phyloP scores from a whole-genome alignment of 139 green algal species.

The Pseudopediastrum boryanum region DNA sequence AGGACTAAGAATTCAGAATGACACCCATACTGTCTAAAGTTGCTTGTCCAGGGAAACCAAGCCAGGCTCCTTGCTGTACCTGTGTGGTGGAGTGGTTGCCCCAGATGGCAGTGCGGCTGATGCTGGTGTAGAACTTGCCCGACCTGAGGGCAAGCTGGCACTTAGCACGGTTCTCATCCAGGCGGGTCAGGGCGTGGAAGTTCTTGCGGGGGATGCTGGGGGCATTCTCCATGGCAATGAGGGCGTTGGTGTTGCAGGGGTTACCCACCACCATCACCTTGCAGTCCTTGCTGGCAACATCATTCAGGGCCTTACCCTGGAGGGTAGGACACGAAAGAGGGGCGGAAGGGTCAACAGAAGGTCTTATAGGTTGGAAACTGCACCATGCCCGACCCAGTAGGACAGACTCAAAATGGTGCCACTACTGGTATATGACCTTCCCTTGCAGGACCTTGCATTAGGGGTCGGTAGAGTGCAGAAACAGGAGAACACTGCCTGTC shows the following conservation, averaged over 20 bases:
- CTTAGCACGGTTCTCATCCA: slow-evolving; percentile 98
- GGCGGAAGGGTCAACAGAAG: too few species aligned
- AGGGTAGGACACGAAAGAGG: background rate
- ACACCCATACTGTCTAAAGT: too few species aligned
- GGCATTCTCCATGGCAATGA: slow-evolving; percentile 41
- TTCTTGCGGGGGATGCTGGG: slow-evolving; percentile 37
- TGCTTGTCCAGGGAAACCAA: too few species aligned
- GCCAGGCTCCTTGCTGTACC: slow-evolving; percentile 44
- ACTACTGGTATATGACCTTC: too few species aligned
- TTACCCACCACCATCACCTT: slow-evolving; percentile 89
- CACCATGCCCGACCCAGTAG: too few species aligned
- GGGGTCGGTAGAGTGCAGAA: too few species aligned
- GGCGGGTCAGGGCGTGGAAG: slow-evolving; percentile 42
- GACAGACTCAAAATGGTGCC: too few species aligned
- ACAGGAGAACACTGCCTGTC: too few species aligned
- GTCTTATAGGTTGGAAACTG: too few species aligned
- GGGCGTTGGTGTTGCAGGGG: slow-evolving; percentile 43
- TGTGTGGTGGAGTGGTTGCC: slow-evolving; percentile 96
- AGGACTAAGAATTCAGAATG: too few species aligned
- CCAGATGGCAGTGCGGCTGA: slow-evolving; percentile 86
- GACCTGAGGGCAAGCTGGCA: slow-evolving; percentile 91
- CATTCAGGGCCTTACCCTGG: slow-evolving; percentile 79
- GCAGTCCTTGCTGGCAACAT: slow-evolving; percentile 64
- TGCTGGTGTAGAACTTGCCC: slow-evolving; percentile 88
- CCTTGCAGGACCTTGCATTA: too few species aligned